Evolutionary conservation across 202 grass and related monocot genomes (phyloP).

Genomic region (Alloteropsis angusta): DNA sequence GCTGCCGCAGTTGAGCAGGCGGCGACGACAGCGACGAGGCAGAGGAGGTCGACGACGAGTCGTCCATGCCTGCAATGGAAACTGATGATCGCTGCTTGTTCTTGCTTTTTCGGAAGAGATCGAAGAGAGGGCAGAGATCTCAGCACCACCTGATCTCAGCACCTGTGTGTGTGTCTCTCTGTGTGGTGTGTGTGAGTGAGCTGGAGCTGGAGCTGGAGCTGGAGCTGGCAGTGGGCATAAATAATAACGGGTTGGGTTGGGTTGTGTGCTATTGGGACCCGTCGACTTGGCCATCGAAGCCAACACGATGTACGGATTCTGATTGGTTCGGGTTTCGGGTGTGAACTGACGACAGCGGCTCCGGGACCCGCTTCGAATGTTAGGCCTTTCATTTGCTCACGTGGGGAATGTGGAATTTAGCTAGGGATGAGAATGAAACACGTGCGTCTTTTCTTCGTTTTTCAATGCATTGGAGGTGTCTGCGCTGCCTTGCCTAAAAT

Average conservation of each 20-base stretch:
- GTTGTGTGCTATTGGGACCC: not conserved
- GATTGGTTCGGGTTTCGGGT: not conserved
- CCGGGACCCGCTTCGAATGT: not conserved
- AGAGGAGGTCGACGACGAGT: not conserved
- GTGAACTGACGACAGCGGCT: not conserved
- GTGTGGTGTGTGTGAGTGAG: too few species aligned
- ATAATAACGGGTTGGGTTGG: not conserved
- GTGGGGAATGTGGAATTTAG: not conserved
- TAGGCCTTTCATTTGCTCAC: not conserved
- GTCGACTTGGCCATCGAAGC: not conserved
- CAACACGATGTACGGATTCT: not conserved
- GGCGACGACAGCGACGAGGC: not conserved
- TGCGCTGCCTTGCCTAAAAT: too few species aligned
- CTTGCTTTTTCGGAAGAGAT: too few species aligned
- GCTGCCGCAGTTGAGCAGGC: not conserved
- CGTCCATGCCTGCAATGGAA: not conserved
- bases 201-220: too few species aligned
- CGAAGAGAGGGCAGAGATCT: too few species aligned
- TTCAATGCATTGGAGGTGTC: too few species aligned
- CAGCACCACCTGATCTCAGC: too few species aligned
- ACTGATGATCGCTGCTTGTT: too few species aligned
- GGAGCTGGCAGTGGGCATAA: too few species aligned
- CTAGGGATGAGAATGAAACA: not conserved
- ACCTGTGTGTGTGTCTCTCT: too few species aligned
- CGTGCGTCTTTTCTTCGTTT: not conserved